Conservation (phyloP, 202 grass and related monocot genomes). For the Setaria italica region DNA sequence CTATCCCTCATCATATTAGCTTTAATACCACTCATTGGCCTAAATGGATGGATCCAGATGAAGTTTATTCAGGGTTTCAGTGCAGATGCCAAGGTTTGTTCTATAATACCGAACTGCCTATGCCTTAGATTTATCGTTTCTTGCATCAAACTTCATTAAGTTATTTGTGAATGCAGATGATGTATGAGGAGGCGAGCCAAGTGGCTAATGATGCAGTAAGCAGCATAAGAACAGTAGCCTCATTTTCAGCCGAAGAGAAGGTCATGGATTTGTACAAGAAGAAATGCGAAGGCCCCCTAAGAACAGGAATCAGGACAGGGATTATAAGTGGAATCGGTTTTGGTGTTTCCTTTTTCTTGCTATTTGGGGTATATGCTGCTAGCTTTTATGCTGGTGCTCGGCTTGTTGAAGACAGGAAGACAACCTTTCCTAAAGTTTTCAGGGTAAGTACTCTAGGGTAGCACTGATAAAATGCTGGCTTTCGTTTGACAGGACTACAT, state of each 20-base stretch:
- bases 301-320: slow-evolving; percentile 79
- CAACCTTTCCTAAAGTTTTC: slow-evolving; percentile 88
- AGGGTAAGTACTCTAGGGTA: slow-evolving; percentile 44
- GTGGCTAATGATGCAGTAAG: slow-evolving; percentile 93
- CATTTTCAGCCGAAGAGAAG: slow-evolving; percentile 90
- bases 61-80: slow-evolving; percentile 92
- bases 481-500: not conserved
- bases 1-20: slow-evolving; percentile 82
- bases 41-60: slow-evolving; percentile 94
- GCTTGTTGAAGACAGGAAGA: slow-evolving; percentile 68
- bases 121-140: slow-evolving; percentile 6
- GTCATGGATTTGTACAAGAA: slow-evolving; percentile 87
- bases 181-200: slow-evolving; percentile 96
- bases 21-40: slow-evolving; percentile 83
- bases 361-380: slow-evolving; percentile 80
- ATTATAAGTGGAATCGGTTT: slow-evolving; percentile 87
- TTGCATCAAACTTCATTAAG: slow-evolving; percentile 28
- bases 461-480: not conserved
- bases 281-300: slow-evolving; percentile 82
- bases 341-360: slow-evolving; percentile 87
- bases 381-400: slow-evolving; percentile 92
- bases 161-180: slow-evolving; percentile 63
- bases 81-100: slow-evolving; percentile 82
- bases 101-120: not conserved
- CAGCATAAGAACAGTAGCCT: slow-evolving; percentile 87